A percentile compares a stretch with the other conserved stretches of the same genome.
These are phyloP conservation scores for Phlebiopsis flavidoalba DNA, from an alignment of 768 basidiomycete species.

Conservation along the genomic window DNA sequence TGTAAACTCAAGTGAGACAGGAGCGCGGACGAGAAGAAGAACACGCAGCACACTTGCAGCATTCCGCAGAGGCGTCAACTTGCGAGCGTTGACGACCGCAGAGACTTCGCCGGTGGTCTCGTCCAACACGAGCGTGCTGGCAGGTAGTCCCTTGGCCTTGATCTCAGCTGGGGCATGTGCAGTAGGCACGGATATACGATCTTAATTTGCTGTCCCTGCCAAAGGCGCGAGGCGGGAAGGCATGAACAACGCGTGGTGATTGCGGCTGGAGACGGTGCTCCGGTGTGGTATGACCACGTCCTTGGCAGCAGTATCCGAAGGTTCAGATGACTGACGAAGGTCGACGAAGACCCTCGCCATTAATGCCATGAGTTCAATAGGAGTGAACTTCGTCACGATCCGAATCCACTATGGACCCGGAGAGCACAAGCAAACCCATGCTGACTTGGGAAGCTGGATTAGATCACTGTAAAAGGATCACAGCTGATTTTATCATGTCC, in stretches of 20 bases:
- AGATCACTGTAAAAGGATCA: too few species aligned
- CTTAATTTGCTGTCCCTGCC: conserved; percentile 64
- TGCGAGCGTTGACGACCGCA: conserved; percentile 73
- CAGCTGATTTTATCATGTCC: too few species aligned
- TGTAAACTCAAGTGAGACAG: conserved; percentile 20
- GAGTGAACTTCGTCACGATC: conserved; percentile 40
- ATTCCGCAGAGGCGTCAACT: conserved; percentile 75
- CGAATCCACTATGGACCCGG: conserved; percentile 51
- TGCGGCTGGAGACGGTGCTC: conserved; percentile 43
- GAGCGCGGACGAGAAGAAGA: neutral
- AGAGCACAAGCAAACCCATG: conserved; percentile 56
- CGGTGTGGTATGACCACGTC: conserved; percentile 50
- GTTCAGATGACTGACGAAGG: conserved; percentile 30
- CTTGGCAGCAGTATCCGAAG: neutral
- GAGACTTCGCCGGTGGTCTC: conserved; percentile 63
- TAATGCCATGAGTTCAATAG: conserved; percentile 42
- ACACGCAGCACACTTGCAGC: conserved; percentile 57
- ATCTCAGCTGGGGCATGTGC: conserved; percentile 27
- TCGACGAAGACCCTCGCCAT: conserved; percentile 57
- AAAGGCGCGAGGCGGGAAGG: conserved; percentile 53
- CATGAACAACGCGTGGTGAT: conserved; percentile 77
- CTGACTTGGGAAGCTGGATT: neutral
- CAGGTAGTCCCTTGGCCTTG: conserved; percentile 56
- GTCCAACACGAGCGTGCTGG: conserved; percentile 71
- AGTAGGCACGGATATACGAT: conserved; percentile 66